Evolutionary conservation across 75 land plant genomes (phyloP), one percentile per base, ranked within the genome.

Genomic region (Ceratopteris richardii): DNA sequence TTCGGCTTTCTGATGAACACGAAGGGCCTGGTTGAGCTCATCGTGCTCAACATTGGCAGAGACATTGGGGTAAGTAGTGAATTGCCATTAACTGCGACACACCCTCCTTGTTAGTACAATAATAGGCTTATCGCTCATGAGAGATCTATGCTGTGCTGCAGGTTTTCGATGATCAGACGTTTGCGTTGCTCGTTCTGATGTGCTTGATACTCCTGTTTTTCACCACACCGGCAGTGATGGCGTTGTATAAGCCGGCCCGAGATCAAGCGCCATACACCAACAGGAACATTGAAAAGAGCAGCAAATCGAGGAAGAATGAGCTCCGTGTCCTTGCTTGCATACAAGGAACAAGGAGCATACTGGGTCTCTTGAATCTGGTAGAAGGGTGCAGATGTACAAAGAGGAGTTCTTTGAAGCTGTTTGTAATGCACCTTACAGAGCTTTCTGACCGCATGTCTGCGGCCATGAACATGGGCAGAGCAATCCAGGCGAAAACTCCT

Each of bases 401-500:
- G 44, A 30, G 22, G 11, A 1, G 53, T 10, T 69, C 81, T 40
- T 61, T 77, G 22, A 37, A 68, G 25, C 79, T 77, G 29, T 75
- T 67, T 77, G 31, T 76, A 51, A 58, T 82, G 59, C 90, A 89
- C 46, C 64, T 89, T 28, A 57, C 82, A 18, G 77, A 85, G 72
- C 79, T 89, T 18, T 78, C 70, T 0, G 74, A 71, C 33, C 59
- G 65, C 9, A 20, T 50, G 11, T 58, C 72, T 23, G 21, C 77
- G 29, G 57, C 61, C 25, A 31, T 33, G 55, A 36, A 23, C 19
- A 19, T 33, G 36, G 17, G 55, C 66, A 54, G 23, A 16, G 51
- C 23, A 7, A 51, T 31, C 51, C 51, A 41, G 21, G 22, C 14
- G 3, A 41, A 40, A 48, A 28, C 50, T 13, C 51, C 52, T 24